Base-by-base conservation (phyloP, 176 grass and related monocot species). In the Microstegium vimineum region DNA sequence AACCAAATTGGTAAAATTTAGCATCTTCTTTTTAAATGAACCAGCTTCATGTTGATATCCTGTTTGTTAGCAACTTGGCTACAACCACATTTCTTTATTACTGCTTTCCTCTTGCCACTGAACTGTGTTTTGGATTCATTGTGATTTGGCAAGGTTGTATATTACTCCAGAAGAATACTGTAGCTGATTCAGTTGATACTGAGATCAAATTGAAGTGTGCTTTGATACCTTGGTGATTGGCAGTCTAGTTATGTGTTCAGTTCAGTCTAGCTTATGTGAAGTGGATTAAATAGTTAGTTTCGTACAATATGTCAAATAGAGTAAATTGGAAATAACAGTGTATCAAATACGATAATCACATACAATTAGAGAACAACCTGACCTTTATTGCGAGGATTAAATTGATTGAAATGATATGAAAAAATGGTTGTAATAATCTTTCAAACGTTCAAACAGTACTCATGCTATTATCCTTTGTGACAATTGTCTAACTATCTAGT, bases 81-180 rank as follows among this genome's bases (percentile, higher is more conserved):
- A 35, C 47, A 30, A 20, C 11, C 45, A 27, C 32, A 76, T 54
- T 45, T 67, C 65, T 71, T 26, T 33, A 4, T 20, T 76, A 7
- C 0, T 78, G 17, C 34, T 31, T 28, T 1, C 41, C 36, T 31
- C 4, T 32, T 54, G 51, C 33, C 12, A 16, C 25, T 61, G 40
- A 63, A 63, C 6, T 76, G 30, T 6, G 1, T 51, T 70, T 75
- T 28, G 10, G 34, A 69, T 22, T n/a, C 23, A 63, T 63, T 73
- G 60, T 70, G 33, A 42, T 85, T 69, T 35, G 25, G 51, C 17
- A 69, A 89, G 8, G 43, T 61, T 56, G 70, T 77, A 40, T 30
- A 28, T 60, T 67, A 27, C 4, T 3, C 18, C 75, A 40, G 22
- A 45, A 32, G 9, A 34, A 64, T 7, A 2, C 20, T 43, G 14